These are phyloP conservation scores for Metschnikowia lochheadii DNA, from an alignment of 805 yeast species.

Conservation along the genomic window DNA sequence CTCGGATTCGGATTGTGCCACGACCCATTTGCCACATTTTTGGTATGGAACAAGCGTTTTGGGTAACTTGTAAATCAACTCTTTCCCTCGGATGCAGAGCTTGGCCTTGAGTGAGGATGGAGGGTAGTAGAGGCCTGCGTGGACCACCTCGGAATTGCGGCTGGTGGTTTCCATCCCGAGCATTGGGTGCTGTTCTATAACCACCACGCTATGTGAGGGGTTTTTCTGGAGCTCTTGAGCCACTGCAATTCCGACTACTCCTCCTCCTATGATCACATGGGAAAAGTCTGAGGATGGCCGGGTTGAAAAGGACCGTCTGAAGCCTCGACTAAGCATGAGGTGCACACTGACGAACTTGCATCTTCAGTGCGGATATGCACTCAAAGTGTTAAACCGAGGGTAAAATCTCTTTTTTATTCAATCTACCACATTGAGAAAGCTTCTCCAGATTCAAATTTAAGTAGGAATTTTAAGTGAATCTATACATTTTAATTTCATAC, in stretches of 20 bases:
- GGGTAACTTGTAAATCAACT: slow-evolving; percentile 49
- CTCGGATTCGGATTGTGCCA: slow-evolving; percentile 72
- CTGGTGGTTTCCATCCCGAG: slow-evolving; percentile 81
- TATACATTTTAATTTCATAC: no score
- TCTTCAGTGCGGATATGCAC: no score
- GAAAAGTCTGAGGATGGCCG: slow-evolving; percentile 46
- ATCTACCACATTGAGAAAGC: no score
- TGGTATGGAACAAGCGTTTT: slow-evolving; percentile 45
- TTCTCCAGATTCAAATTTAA: no score
- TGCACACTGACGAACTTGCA: not conserved
- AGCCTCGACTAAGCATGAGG: slow-evolving; percentile 4
- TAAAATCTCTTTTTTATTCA: no score
- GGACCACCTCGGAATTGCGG: slow-evolving; percentile 90
- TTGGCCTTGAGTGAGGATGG: slow-evolving; percentile 58
- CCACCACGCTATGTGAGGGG: slow-evolving; percentile 48
- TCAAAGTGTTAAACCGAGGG: no score
- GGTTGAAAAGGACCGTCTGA: slow-evolving; percentile 1
- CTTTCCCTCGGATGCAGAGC: slow-evolving; percentile 73
- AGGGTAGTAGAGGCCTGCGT: slow-evolving; percentile 86
- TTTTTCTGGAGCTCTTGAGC: slow-evolving; percentile 59
- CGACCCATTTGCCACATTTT: slow-evolving; percentile 80
- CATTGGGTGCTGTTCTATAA: slow-evolving; percentile 64
- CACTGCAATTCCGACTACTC: slow-evolving; percentile 78
- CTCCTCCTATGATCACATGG: slow-evolving; percentile 78
- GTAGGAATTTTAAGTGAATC: no score